Conservation (phyloP, 345 rosid species). For the Hypericum perforatum region DNA sequence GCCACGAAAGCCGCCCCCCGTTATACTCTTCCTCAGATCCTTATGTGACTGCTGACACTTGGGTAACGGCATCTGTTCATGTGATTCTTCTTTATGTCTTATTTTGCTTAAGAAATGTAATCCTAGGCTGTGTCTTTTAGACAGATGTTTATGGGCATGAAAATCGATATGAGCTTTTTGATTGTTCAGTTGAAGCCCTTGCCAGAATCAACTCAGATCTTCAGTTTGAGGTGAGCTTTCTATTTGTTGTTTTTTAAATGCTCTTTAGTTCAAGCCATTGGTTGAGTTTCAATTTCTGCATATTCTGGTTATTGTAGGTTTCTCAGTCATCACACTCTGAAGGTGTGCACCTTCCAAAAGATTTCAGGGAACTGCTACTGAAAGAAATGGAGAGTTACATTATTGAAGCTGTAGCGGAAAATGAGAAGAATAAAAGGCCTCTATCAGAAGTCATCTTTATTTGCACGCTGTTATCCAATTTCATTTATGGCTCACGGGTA, state of each 20-base stretch:
- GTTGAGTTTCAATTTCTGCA: conserved; percentile 6
- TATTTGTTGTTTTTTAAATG: conserved; percentile 1
- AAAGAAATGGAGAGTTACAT: conserved; percentile 60
- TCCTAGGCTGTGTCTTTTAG: conserved; percentile 29
- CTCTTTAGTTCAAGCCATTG: neutral
- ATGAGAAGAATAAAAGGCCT: conserved; percentile 38
- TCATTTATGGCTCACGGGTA: conserved; percentile 46
- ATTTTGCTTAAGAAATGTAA: conserved; percentile 14
- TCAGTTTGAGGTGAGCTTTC: conserved; percentile 31
- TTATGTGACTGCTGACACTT: conserved; percentile 34
- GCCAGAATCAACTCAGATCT: conserved; percentile 35
- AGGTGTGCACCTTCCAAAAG: conserved; percentile 46
- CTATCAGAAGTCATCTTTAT: conserved; percentile 51
- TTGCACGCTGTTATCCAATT: conserved; percentile 59
- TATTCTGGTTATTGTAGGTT: conserved; percentile 28
- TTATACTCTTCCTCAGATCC: conserved; percentile 24
- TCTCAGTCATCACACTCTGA: conserved; percentile 30
- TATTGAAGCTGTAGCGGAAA: conserved; percentile 31
- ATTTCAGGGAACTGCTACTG: conserved; percentile 65
- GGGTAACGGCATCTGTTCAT: conserved; percentile 36
- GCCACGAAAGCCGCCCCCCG: conserved; percentile 27
- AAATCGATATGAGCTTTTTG: conserved; percentile 43
- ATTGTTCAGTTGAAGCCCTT: conserved; percentile 73
- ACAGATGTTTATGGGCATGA: conserved; percentile 34
- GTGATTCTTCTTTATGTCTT: neutral